Evolutionary conservation across 2,329 filamentous ascomycete genomes (phyloP).

Genomic region (Amesomyces nigricolor): DNA sequence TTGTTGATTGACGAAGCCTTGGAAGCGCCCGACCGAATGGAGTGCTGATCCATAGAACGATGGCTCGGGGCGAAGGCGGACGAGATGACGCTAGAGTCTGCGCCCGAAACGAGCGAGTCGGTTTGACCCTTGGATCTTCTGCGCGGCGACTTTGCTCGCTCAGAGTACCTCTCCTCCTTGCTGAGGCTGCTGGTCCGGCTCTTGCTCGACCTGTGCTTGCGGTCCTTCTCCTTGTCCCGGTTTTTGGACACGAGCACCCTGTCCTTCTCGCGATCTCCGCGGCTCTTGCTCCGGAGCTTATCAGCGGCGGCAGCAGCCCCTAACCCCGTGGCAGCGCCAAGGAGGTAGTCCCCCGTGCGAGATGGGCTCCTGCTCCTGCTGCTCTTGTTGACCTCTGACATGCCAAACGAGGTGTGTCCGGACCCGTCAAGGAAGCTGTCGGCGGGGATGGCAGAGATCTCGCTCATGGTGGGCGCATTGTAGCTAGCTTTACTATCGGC

Average conservation of each 20-base stretch:
- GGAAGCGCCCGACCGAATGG: constrained; percentile 45
- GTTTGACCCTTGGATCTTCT: constrained; percentile 47
- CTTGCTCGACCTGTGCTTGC: constrained; percentile 44
- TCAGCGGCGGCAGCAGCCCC: constrained; percentile 38
- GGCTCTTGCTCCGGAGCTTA: constrained; percentile 42
- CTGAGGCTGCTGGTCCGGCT: constrained; percentile 45
- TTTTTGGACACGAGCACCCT: constrained; percentile 28
- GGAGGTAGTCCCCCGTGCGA: constrained; percentile 35
- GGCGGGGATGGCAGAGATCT: constrained; percentile 71
- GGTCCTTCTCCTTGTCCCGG: constrained; percentile 42
- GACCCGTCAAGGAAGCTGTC: constrained; percentile 59
- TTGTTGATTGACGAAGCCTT: constrained; percentile 77
- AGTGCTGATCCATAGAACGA: constrained; percentile 51
- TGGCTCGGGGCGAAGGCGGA: constrained; percentile 50
- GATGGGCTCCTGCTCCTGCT: constrained; percentile 41
- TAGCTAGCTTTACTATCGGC: constrained; percentile 53
- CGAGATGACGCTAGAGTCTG: constrained; percentile 51
- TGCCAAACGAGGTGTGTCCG: constrained; percentile 35
- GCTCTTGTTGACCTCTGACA: constrained; percentile 31
- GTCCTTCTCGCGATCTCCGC: constrained; percentile 38
- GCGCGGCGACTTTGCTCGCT: constrained; percentile 43
- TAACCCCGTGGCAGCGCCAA: constrained; percentile 35
- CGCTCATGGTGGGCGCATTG: constrained; percentile 63
- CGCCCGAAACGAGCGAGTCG: constrained; percentile 48
- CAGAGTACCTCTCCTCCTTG: constrained; percentile 45